Conservation (phyloP, 2,329 filamentous ascomycete genomes). For the Nigrospora osmanthi region DNA sequence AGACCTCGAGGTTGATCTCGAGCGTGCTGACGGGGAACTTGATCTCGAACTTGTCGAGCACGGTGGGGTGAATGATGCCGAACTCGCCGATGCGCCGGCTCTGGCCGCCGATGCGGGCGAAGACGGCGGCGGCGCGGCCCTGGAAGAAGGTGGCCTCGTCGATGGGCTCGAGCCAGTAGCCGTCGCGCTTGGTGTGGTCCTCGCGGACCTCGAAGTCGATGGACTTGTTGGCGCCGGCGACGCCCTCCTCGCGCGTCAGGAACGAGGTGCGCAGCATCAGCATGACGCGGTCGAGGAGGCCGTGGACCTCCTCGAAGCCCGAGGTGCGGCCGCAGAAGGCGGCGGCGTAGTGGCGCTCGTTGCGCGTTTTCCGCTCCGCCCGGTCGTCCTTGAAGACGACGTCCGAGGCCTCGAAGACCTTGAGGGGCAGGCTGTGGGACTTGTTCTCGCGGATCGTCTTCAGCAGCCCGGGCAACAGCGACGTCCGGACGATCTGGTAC, state of each 20-base stretch:
- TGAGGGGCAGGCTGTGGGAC: conserved; percentile 67
- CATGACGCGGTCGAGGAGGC: conserved; percentile 84
- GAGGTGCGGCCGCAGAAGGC: conserved; percentile 91
- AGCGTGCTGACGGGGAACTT: conserved; percentile 82
- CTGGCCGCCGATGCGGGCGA: conserved; percentile 67
- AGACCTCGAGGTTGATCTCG: conserved; percentile 90
- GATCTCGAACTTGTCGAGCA: conserved; percentile 62
- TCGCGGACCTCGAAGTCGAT: conserved; percentile 44
- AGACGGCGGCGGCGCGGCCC: conserved; percentile 81
- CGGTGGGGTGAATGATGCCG: conserved; percentile 87
- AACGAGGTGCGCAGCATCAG: conserved; percentile 84
- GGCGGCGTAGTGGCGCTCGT: conserved; percentile 93
- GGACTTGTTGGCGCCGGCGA: conserved; percentile 37
- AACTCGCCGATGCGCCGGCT: conserved; percentile 77
- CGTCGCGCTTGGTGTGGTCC: conserved; percentile 52
- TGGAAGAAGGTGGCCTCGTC: conserved; percentile 87
- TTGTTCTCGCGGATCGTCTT: conserved; percentile 78
- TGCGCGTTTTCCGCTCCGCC: conserved; percentile 78
- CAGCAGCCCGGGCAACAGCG: conserved; percentile 63
- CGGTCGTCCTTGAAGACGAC: conserved; percentile 83
- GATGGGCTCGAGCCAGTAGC: conserved; percentile 93
- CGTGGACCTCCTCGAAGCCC: conserved; percentile 94
- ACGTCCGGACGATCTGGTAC: conserved; percentile 74
- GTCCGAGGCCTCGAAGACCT: conserved; percentile 76
- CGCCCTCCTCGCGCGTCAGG: conserved; percentile 65